Evolutionary conservation across 805 yeast species (phyloP).

Genomic region (Pichia gijzeniarum): DNA sequence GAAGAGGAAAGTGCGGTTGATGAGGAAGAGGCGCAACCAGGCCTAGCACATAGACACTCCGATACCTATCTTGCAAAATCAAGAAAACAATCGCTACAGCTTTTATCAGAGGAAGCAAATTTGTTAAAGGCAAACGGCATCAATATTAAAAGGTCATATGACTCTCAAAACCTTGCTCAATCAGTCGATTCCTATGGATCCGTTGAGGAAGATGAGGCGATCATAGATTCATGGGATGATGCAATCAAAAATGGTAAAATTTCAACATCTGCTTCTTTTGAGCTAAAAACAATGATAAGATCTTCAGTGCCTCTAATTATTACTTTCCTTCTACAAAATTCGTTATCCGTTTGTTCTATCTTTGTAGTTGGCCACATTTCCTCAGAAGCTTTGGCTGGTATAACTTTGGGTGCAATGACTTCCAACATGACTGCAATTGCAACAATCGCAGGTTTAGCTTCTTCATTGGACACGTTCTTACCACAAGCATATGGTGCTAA

Average conservation of each 20-base stretch:
- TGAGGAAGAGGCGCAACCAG: too few relatives aligned
- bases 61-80: neutral
- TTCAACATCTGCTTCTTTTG: slow-evolving; percentile 35
- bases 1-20: neutral
- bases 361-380: slow-evolving; percentile 75
- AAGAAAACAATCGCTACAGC: slow-evolving; percentile 4
- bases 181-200: slow-evolving; percentile 9
- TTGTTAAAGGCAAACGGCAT: slow-evolving; percentile 24
- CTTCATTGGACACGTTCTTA: slow-evolving; percentile 70
- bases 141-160: slow-evolving; percentile 18
- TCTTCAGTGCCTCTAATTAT: slow-evolving; percentile 54
- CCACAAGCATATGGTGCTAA: slow-evolving; percentile 73
- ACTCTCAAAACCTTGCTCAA: too few relatives aligned
- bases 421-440: slow-evolving; percentile 73
- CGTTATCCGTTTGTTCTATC: slow-evolving; percentile 69
- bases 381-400: slow-evolving; percentile 65
- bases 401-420: slow-evolving; percentile 69
- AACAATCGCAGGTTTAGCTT: slow-evolving; percentile 70
- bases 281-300: slow-evolving; percentile 32
- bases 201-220: slow-evolving; percentile 17
- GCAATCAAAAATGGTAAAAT: slow-evolving; percentile 36
- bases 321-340: slow-evolving; percentile 65
- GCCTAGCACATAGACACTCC: too few relatives aligned
- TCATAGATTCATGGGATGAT: slow-evolving; percentile 30
- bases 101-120: slow-evolving; percentile 26